Evolutionary conservation across 768 basidiomycete species (phyloP).

Genomic region (Butyriboletus loyo): DNA sequence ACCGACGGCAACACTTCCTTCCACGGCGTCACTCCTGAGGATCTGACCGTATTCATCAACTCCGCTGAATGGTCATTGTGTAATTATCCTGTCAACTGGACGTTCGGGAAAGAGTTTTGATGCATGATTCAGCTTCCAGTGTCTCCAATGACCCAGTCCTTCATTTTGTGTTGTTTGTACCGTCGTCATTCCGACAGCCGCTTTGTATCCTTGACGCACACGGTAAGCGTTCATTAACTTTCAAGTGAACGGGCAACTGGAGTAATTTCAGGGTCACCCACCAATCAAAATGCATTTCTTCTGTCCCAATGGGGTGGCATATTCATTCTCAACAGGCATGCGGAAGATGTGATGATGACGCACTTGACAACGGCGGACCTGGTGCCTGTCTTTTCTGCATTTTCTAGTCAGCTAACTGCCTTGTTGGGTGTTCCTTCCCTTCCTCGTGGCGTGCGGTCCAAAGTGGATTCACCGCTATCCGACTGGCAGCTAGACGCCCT

Average conservation of each 20-base stretch:
- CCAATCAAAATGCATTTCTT: slow-evolving; percentile 68
- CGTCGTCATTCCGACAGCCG: slow-evolving; percentile 65
- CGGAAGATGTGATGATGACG: slow-evolving; percentile 20
- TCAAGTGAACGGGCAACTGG: slow-evolving; percentile 8
- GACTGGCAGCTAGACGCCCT: slow-evolving; percentile 84
- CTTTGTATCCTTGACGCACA: slow-evolving; percentile 59
- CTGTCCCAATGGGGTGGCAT: slow-evolving; percentile 95
- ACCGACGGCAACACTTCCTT: slow-evolving; percentile 31
- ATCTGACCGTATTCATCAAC: slow-evolving; percentile 91
- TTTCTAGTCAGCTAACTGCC: slow-evolving; percentile 66
- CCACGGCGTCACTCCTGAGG: slow-evolving; percentile 70
- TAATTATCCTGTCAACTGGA: slow-evolving; percentile 34
- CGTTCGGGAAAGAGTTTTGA: slow-evolving; percentile 2
- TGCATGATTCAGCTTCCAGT: slow-evolving; percentile 65
- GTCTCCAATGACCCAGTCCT: slow-evolving; percentile 92
- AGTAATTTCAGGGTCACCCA: slow-evolving; percentile 40
- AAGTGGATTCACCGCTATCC: slow-evolving; percentile 37
- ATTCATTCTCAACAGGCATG: slow-evolving; percentile 64
- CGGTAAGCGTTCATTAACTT: slow-evolving; percentile 35
- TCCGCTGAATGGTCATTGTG: slow-evolving; percentile 95
- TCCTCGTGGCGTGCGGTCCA: slow-evolving; percentile 43
- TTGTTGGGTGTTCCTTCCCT: slow-evolving; percentile 79
- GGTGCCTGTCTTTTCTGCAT: slow-evolving; percentile 54
- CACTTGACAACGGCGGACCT: slow-evolving; percentile 42
- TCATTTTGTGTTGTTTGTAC: slow-evolving; percentile 89